These are phyloP conservation scores for Penicillium expansum DNA, from an alignment of 2,329 filamentous ascomycete species.

Conservation along the genomic window DNA sequence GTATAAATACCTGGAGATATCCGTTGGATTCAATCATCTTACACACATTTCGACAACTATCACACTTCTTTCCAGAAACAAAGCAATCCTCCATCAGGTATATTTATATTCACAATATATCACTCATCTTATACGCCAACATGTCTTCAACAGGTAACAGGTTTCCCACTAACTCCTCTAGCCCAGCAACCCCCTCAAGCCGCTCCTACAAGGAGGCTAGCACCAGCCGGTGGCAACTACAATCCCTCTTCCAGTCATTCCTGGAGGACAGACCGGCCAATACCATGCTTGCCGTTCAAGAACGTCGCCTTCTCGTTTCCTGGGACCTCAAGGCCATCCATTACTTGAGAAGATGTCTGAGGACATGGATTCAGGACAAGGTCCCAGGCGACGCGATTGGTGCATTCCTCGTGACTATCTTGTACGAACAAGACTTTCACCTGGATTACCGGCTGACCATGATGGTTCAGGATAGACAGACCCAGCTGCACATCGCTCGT, in stretches of 20 bases:
- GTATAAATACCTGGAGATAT: not conserved
- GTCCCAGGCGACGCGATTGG: slow-evolving; percentile 4
- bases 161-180: not conserved
- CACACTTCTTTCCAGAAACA: not conserved
- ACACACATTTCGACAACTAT: no score
- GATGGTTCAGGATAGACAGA: not conserved
- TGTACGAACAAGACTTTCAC: slow-evolving; percentile 5
- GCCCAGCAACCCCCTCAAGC: not conserved
- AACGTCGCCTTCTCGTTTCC: not conserved
- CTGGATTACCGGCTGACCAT: not conserved
- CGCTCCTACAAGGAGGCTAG: not conserved
- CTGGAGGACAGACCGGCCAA: not conserved
- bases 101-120: not conserved
- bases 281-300: not conserved
- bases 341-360: not conserved
- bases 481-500: not conserved
- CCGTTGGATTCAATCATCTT: not conserved
- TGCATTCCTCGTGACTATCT: slow-evolving; percentile 1
- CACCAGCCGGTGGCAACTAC: not conserved
- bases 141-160: slow-evolving; percentile 1
- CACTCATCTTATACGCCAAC: not conserved
- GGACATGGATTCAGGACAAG: not conserved
- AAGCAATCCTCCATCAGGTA: not conserved
- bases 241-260: not conserved
- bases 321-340: slow-evolving; percentile 4